phyloP scores from a whole-genome alignment of 768 basidiomycete species.

The Cantharellus anzutake region DNA sequence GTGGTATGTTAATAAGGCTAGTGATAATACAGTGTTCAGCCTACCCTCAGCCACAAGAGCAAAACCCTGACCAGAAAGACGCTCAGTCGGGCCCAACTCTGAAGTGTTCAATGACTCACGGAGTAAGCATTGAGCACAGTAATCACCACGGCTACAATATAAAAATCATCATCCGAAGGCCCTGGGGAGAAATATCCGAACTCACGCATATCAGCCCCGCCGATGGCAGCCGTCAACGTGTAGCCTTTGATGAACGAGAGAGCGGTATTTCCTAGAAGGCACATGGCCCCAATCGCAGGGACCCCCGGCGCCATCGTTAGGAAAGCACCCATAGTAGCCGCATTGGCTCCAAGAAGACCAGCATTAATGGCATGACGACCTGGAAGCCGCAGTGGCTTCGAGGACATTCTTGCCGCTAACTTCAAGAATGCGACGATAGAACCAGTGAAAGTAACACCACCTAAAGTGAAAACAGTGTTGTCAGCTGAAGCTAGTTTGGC shows the following conservation, averaged over 20 bases:
- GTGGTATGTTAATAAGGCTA: not conserved
- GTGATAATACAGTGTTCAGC: not conserved
- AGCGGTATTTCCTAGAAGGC: slow-evolving; percentile 49
- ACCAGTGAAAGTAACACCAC: slow-evolving; percentile 74
- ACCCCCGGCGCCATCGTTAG: slow-evolving; percentile 46
- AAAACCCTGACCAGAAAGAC: slow-evolving; percentile 24
- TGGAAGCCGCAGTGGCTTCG: slow-evolving; percentile 50
- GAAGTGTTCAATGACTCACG: slow-evolving; percentile 13
- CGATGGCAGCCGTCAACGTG: slow-evolving; percentile 81
- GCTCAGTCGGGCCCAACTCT: not conserved
- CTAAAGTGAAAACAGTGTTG: not conserved
- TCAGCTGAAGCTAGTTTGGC: not conserved
- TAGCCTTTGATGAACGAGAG: slow-evolving; percentile 74
- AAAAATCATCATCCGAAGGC: not conserved
- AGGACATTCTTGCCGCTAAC: slow-evolving; percentile 64
- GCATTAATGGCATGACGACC: slow-evolving; percentile 61
- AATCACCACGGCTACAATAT: slow-evolving; percentile 55
- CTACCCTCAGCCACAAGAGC: slow-evolving; percentile 68
- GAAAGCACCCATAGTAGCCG: slow-evolving; percentile 58
- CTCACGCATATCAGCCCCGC: slow-evolving; percentile 86
- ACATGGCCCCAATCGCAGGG: slow-evolving; percentile 59
- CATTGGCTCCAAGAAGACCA: slow-evolving; percentile 52
- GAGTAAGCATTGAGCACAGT: slow-evolving; percentile 84
- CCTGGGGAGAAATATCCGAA: slow-evolving; percentile 7
- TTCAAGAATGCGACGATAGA: slow-evolving; percentile 83